Base-by-base conservation (phyloP, 768 basidiomycete genomes). In the Tylopilus balloui region DNA sequence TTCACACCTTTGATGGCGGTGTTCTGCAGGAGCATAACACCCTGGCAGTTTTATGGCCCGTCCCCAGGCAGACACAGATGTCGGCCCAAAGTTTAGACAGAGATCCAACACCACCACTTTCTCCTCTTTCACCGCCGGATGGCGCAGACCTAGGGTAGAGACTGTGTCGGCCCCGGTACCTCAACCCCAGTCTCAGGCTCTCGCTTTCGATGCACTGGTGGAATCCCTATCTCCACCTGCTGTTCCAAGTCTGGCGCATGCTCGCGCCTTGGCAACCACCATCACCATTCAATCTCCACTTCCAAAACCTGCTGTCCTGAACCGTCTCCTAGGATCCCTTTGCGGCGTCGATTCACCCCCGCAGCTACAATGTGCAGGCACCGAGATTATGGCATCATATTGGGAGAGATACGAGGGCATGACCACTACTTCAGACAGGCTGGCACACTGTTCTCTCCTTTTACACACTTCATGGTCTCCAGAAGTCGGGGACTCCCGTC, bases 401-500 rank as follows among this genome's bases (percentile, higher is more conserved):
- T 81, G 79, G 70, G 79, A 85, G 58, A 81, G 82, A 59, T 70
- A 66, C 19, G 79, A 81, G 45, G 58, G 71, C 19, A 57, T 61
- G 19, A 67, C 80, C 19, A 67, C 69, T 2, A 82, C 79, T 2
- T 71, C 79, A 1, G 86, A 89, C 50, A 73, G 81, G 23, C 65
- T 86, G 10, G 71, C 80, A 0, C 83, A 81, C 51, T 80, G 88
- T 45, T 78, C 82, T 14, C 69, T 88, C 27, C 82, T 90, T 61
- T 68, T 80, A 3, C 60, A 69, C 3, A 67, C 64, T 1, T 65
- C 72, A 0, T 89, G 88, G 87, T 72, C 70, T 3, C 54, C 68
- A n/a, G 88, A 89, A 21, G 68, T 86, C 0, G 88, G 88, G 76
- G 85, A 88, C 54, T 71, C 79, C 1, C 77, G 83, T 17, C 79